Evolutionary conservation across 352 stramenopile genomes (phyloP), one percentile per base, ranked within the genome.

Genomic region (Elongisporangium senticosum): DNA sequence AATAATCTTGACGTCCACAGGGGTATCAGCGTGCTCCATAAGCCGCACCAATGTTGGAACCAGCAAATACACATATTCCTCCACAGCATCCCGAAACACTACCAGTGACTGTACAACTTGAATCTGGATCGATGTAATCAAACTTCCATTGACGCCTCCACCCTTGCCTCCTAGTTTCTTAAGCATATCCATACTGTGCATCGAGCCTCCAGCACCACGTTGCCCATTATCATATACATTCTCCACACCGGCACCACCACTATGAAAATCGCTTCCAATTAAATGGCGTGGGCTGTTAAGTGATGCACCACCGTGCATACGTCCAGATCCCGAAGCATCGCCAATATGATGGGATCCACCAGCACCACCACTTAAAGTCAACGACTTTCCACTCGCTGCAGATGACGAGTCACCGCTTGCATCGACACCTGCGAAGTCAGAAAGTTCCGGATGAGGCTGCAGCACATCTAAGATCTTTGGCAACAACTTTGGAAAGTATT

Each of bases 31-130:
- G 56, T 83, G 90, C 61, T 98, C 95, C 62, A 94, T 87, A 8
- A 99, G 71, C 37, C 96, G 94, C 47, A 98, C 75, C 7, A 99
- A 72, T 4, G 91, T 89, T 47, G 96, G 95, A 4, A 99, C 71
- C 13, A 99, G 58, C 60, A 99, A 67, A 68, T 98, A 97, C 11
- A 98, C 81, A 67, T 98, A 97, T 51, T 98, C 93, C 15, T 93
- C 83, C 4, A 99, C 84, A 0, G 96, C 87, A 50, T 93, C 79
- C 5, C 90, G 84, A 28, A 98, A 96, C 37, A 97, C 87, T 57
- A 96, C 86, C 43, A 98, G 71, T 26, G 88, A 90, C 49, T 95
- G 83, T 14, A 95, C 86, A 48, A 95, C 80, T 63, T 93, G 83
- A 7, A 88, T 80, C 61, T 95, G 86, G 15, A 93, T 74, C 19